phyloP scores from a whole-genome alignment of 2,329 filamentous ascomycete genomes.

The Fusarium sp. region DNA sequence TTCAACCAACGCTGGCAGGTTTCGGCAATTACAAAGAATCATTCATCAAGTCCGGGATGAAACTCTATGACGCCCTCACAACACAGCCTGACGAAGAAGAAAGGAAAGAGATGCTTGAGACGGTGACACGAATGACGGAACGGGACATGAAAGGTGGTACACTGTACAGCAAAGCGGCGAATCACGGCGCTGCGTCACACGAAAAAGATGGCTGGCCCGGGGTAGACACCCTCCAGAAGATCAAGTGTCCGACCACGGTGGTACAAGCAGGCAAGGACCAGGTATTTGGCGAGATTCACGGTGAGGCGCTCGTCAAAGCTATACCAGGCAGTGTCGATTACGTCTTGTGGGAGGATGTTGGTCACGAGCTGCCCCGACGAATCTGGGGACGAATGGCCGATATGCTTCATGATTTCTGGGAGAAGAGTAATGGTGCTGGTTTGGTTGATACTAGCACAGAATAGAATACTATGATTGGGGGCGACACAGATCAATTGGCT shows the following conservation, averaged over 20 bases:
- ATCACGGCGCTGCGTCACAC: conserved; percentile 46
- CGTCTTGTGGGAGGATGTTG: conserved; percentile 42
- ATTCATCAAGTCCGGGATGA: conserved; percentile 6
- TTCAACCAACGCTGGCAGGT: not conserved
- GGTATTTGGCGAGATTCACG: conserved; percentile 47
- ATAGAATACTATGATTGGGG: not conserved
- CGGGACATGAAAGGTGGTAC: conserved; percentile 43
- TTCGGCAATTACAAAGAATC: conserved; percentile 6
- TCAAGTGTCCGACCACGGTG: conserved; percentile 49
- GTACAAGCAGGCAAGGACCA: conserved; percentile 50
- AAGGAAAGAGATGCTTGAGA: conserved; percentile 1
- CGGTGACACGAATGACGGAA: conserved; percentile 7
- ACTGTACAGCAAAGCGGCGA: conserved; percentile 46
- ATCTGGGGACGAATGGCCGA: conserved; percentile 26
- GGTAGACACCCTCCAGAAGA: conserved; percentile 35
- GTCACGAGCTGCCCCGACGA: conserved; percentile 38
- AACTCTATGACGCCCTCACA: conserved; percentile 18
- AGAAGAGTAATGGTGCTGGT: conserved; percentile 3
- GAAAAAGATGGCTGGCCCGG: conserved; percentile 44
- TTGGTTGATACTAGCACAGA: not conserved
- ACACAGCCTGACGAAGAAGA: conserved; percentile 29
- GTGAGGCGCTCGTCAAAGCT: conserved; percentile 43
- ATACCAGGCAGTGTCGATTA: conserved; percentile 41
- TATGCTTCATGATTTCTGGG: conserved; percentile 18
- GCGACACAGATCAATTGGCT: not conserved